These are phyloP conservation scores for Starmerella riodocensis DNA, from an alignment of 805 yeast genomes.

Conservation along the genomic window DNA sequence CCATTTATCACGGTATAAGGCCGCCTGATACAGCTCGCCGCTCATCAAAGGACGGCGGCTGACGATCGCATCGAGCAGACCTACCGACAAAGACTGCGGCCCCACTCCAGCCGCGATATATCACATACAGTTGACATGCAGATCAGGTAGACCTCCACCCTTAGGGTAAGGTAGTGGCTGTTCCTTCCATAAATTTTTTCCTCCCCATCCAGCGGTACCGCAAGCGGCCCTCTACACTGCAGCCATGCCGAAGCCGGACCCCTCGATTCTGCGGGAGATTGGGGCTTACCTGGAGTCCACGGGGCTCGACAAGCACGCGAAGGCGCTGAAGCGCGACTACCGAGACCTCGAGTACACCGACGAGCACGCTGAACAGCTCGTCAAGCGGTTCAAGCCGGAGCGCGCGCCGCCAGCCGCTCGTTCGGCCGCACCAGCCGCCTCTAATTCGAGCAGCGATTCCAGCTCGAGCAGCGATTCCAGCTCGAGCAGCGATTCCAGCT, in stretches of 20 bases:
- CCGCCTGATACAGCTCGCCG: too few relatives aligned
- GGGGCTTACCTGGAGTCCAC: slow-evolving; percentile 24
- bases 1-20: too few relatives aligned
- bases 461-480: not conserved
- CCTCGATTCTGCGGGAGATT: slow-evolving; percentile 23
- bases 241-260: slow-evolving; percentile 14
- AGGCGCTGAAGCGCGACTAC: slow-evolving; percentile 24
- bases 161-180: not conserved
- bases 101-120: not conserved
- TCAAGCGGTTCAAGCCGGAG: slow-evolving; percentile 18
- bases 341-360: slow-evolving; percentile 21
- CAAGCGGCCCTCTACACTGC: too few relatives aligned
- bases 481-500: slow-evolving; percentile 8
- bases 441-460: slow-evolving; percentile 5
- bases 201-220: too few relatives aligned
- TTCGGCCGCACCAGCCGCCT: too few relatives aligned
- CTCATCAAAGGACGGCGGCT: too few relatives aligned
- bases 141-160: not conserved
- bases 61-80: too few relatives aligned
- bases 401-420: too few relatives aligned
- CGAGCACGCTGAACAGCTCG: slow-evolving; percentile 16
- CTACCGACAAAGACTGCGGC: too few relatives aligned
- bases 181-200: not conserved
- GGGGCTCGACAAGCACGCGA: slow-evolving; percentile 26
- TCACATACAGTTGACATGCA: not conserved